Conservation (phyloP, 768 basidiomycete genomes). For the Candolleomyces efflorescens region DNA sequence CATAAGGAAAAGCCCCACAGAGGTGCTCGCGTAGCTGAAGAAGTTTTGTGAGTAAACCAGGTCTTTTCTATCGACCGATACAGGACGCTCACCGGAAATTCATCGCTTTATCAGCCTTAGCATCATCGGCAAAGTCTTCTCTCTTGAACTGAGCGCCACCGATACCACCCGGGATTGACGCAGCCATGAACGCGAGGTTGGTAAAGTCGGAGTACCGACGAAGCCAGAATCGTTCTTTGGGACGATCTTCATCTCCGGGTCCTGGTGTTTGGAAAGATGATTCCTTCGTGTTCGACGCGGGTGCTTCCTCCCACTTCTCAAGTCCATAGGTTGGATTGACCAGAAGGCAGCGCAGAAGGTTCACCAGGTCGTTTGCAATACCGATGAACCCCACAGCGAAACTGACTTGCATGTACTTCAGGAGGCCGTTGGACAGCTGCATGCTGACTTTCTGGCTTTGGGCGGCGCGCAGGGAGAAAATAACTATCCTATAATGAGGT, state of each 20-base stretch:
- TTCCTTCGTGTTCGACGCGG: not conserved
- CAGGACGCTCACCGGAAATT: conserved; percentile 14
- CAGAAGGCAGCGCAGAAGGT: conserved; percentile 32
- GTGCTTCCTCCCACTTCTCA: conserved; percentile 11
- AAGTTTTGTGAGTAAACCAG: not conserved
- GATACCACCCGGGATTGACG: conserved; percentile 26
- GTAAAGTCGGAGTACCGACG: conserved; percentile 24
- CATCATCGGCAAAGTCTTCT: conserved; percentile 12
- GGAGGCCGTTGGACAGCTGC: conserved; percentile 19
- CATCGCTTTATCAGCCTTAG: conserved; percentile 15
- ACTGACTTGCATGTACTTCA: conserved; percentile 26
- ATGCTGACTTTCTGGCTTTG: conserved; percentile 16
- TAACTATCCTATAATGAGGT: conserved; percentile 21
- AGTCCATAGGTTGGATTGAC: conserved; percentile 36
- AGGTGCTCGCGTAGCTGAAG: conserved; percentile 15
- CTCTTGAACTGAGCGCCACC: conserved; percentile 19
- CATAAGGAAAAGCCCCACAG: conserved; percentile 10
- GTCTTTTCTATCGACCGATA: not conserved
- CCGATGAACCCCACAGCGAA: conserved; percentile 30
- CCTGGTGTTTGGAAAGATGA: not conserved
- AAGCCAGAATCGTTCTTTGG: conserved; percentile 20
- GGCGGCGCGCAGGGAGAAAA: conserved; percentile 27
- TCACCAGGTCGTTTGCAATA: conserved; percentile 29
- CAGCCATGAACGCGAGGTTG: conserved; percentile 24
- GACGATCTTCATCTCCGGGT: conserved; percentile 18